phyloP scores from a whole-genome alignment of 1,284 basidiomycete species.

The Vanrija pseudolonga region DNA sequence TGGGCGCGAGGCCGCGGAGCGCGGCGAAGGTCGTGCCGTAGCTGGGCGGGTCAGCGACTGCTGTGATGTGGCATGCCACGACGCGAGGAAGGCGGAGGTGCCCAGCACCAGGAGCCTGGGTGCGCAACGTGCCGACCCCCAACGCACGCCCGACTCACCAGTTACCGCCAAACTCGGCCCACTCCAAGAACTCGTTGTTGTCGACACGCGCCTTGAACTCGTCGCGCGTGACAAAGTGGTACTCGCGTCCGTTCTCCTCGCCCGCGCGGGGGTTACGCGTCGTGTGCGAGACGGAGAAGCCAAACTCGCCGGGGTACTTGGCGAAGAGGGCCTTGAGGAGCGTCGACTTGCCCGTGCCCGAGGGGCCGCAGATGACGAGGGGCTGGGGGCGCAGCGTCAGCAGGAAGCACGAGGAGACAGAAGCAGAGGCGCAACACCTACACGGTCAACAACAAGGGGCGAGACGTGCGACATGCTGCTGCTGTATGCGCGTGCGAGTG shows the following conservation, averaged over 20 bases:
- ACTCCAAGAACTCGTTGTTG: slow-evolving; percentile 58
- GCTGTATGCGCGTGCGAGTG: too few relatives aligned
- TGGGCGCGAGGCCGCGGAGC: slow-evolving; percentile 57
- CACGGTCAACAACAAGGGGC: too few relatives aligned
- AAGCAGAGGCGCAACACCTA: too few relatives aligned
- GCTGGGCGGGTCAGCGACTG: slow-evolving; percentile 29
- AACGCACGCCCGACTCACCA: slow-evolving; percentile 59
- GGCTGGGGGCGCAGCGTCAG: slow-evolving; percentile 49
- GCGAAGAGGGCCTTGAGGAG: slow-evolving; percentile 79
- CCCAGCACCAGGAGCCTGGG: too few relatives aligned
- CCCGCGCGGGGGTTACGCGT: slow-evolving; percentile 81
- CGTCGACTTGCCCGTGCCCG: slow-evolving; percentile 92
- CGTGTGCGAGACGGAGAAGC: slow-evolving; percentile 94
- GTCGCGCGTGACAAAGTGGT: slow-evolving; percentile 57
- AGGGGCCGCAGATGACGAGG: slow-evolving; percentile 75
- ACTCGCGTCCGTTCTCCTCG: slow-evolving; percentile 67
- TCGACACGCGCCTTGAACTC: slow-evolving; percentile 55
- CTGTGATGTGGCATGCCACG: too few relatives aligned
- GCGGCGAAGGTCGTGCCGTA: slow-evolving; percentile 83
- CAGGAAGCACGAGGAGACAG: too few relatives aligned
- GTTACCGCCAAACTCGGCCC: slow-evolving; percentile 81
- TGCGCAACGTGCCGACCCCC: too few relatives aligned
- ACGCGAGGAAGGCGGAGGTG: too few relatives aligned
- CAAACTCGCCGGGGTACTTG: slow-evolving; percentile 80
- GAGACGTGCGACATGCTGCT: too few relatives aligned